Evolutionary conservation across 345 rosid genomes (phyloP).

Genomic region (Limnanthes douglasii): DNA sequence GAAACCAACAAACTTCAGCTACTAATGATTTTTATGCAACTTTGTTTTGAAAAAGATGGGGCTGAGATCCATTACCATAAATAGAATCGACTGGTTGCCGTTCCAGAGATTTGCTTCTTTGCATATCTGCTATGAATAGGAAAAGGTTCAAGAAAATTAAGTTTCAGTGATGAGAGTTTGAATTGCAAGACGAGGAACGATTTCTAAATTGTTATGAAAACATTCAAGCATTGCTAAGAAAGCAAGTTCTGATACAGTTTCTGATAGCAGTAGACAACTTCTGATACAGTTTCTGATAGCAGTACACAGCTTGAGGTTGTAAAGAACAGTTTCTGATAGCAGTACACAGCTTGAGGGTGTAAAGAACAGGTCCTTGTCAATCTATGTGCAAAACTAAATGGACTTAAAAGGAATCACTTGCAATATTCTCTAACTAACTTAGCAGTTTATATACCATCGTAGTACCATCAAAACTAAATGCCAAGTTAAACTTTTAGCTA

Average conservation of each 20-base stretch:
- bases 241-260: not conserved
- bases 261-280: conserved; percentile 4
- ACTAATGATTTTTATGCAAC: not conserved
- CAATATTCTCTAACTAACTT: too few species aligned
- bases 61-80: conserved; percentile 12
- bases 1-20: conserved; percentile 1
- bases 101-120: conserved; percentile 19
- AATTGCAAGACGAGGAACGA: not conserved
- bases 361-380: too few species aligned
- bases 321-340: too few species aligned
- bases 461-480: conserved; percentile 16
- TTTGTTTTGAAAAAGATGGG: not conserved
- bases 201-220: not conserved
- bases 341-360: too few species aligned
- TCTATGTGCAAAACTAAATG: too few species aligned
- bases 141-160: not conserved
- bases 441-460: too few species aligned
- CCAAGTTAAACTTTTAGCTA: conserved; percentile 10
- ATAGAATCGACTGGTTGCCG: conserved; percentile 16
- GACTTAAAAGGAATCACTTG: too few species aligned
- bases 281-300: conserved; percentile 3
- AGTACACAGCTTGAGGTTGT: not conserved
- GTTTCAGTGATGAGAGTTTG: not conserved
- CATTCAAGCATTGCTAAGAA: not conserved
- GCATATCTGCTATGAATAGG: conserved; percentile 13